Percentiles rank a stretch among this genome's conserved stretches.
These are phyloP conservation scores for Cryptococcus deneoformans DNA, from an alignment of 1,284 basidiomycete genomes.

Conservation along the genomic window DNA sequence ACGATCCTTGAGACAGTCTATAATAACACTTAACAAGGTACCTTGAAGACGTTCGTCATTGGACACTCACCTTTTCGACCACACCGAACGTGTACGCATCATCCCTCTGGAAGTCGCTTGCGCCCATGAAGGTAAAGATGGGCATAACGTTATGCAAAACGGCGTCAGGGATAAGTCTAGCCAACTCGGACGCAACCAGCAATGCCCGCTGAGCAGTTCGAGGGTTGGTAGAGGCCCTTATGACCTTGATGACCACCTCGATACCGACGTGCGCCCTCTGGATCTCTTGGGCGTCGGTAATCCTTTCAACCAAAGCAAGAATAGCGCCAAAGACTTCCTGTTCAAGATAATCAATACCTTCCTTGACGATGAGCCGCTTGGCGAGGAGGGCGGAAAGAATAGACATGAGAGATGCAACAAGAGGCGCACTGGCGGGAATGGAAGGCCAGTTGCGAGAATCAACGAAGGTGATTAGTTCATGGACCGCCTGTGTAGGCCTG, in stretches of 20 bases:
- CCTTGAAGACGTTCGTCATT: background rate
- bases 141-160: constrained; percentile 97
- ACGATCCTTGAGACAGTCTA: constrained; percentile 91
- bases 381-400: constrained; percentile 67
- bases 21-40: background rate
- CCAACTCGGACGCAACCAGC: constrained; percentile 81
- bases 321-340: constrained; percentile 81
- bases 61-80: constrained; percentile 72
- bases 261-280: constrained; percentile 53
- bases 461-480: constrained; percentile 63
- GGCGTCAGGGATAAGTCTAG: constrained; percentile 80
- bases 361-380: constrained; percentile 45
- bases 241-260: constrained; percentile 81
- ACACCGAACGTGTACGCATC: constrained; percentile 94
- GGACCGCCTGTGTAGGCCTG: constrained; percentile 31
- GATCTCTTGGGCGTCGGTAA: constrained; percentile 50
- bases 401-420: constrained; percentile 72
- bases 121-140: constrained; percentile 98
- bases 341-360: constrained; percentile 73
- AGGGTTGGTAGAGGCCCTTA: constrained; percentile 81
- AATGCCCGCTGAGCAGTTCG: constrained; percentile 94
- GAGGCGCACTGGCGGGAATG: constrained; percentile 65
- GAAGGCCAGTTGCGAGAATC: constrained; percentile 67
- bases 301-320: constrained; percentile 63
- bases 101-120: constrained; percentile 92